Percentiles rank a stretch among this genome's conserved stretches.
Conservation (phyloP, 306 rosid genomes). For the Bauhinia variegata region DNA sequence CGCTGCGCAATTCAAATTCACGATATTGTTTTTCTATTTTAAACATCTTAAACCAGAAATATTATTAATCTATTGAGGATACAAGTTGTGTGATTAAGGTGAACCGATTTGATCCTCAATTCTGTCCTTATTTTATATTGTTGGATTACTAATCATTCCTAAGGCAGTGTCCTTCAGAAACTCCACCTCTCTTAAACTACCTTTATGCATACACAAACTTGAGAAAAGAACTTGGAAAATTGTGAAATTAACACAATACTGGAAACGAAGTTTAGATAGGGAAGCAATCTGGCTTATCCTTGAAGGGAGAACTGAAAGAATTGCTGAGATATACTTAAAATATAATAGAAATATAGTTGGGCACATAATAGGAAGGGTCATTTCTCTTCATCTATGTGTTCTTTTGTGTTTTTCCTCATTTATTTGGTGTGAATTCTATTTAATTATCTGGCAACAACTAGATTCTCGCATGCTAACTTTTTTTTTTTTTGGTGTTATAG, state of each 20-base stretch:
- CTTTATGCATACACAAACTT: not conserved
- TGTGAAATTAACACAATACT: not conserved
- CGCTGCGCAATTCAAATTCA: not conserved
- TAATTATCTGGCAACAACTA: not conserved
- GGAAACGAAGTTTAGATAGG: not conserved
- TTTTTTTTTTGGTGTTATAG: slow-evolving; percentile 36
- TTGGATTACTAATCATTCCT: slow-evolving; percentile 3
- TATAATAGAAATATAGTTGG: too few relatives aligned
- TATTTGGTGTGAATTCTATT: not conserved
- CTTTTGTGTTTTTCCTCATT: not conserved
- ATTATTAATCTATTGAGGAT: not conserved
- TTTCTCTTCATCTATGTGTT: not conserved
- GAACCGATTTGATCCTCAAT: not conserved
- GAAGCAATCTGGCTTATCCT: not conserved
- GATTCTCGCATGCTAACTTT: slow-evolving; percentile 2
- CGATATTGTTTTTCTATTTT: not conserved
- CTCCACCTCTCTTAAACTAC: not conserved
- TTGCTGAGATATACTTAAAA: not conserved
- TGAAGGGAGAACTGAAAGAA: not conserved
- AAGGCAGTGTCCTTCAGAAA: not conserved
- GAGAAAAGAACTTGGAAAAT: not conserved
- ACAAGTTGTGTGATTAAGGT: not conserved
- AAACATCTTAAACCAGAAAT: too few relatives aligned
- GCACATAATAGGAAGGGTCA: not conserved
- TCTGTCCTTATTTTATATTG: not conserved